Percentiles rank a stretch among this genome's conserved stretches.
Evolutionary conservation across 345 rosid genomes (phyloP).

Genomic region (Lagerstroemia speciosa): DNA sequence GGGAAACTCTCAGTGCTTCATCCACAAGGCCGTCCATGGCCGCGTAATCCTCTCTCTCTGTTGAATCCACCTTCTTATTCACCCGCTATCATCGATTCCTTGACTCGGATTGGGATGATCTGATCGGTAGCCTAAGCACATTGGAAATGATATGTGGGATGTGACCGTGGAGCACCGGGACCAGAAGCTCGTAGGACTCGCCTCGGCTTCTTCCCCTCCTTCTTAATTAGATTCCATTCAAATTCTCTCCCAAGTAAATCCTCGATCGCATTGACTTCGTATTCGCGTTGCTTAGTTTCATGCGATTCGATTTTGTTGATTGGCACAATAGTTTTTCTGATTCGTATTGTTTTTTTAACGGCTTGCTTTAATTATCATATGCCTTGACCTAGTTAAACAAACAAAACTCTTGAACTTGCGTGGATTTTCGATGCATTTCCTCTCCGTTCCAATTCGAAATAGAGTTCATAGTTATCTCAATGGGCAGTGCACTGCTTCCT

Average conservation of each 20-base stretch:
- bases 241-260: neutral
- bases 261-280: neutral
- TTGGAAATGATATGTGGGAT: conserved; percentile 89
- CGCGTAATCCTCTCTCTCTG: conserved; percentile 30
- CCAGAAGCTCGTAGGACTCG: conserved; percentile 62
- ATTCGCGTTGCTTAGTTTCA: neutral
- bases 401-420: neutral
- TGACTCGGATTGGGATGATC: neutral
- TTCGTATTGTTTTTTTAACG: neutral
- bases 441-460: neutral
- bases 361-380: no score
- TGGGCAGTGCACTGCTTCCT: neutral
- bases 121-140: conserved; percentile 66
- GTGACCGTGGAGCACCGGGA: conserved; percentile 95
- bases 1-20: conserved; percentile 84
- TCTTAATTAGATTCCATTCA: conserved; percentile 27
- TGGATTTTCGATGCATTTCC: neutral
- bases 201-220: conserved; percentile 22
- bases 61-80: neutral
- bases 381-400: neutral
- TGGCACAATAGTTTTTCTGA: neutral
- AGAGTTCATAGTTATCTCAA: neutral
- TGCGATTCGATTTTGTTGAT: neutral
- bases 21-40: conserved; percentile 88
- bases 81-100: no score